These are phyloP conservation scores for Butyriboletus loyo DNA, from an alignment of 768 basidiomycete species.

Conservation along the genomic window DNA sequence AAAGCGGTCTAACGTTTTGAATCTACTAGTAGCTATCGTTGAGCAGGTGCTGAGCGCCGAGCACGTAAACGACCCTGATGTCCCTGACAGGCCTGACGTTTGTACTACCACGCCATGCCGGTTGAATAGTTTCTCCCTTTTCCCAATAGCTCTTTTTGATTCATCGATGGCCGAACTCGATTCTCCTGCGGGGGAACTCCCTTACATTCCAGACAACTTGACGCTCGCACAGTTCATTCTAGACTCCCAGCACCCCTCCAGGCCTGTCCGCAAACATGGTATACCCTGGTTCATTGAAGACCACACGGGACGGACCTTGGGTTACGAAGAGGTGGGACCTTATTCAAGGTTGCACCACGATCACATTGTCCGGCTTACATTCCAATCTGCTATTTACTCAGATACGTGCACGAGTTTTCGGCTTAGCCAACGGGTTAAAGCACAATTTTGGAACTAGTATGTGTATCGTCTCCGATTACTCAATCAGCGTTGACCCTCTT, in stretches of 20 bases:
- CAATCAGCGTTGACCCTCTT: neutral
- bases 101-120: too few relatives aligned
- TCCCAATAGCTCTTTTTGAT: too few relatives aligned
- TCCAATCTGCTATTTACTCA: conserved; percentile 5
- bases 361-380: neutral
- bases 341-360: neutral
- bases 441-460: conserved; percentile 33
- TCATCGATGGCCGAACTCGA: conserved; percentile 26
- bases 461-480: conserved; percentile 7
- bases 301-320: conserved; percentile 33
- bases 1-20: too few relatives aligned
- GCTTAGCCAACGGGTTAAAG: conserved; percentile 38
- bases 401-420: conserved; percentile 36
- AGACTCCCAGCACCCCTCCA: conserved; percentile 32
- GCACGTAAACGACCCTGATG: too few relatives aligned
- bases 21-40: too few relatives aligned
- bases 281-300: conserved; percentile 44
- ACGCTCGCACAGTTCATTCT: conserved; percentile 38
- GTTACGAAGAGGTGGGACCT: conserved; percentile 36
- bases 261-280: conserved; percentile 23
- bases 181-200: conserved; percentile 28
- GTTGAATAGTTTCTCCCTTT: too few relatives aligned
- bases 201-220: conserved; percentile 38
- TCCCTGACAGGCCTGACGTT: too few relatives aligned
- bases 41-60: too few relatives aligned